These are phyloP conservation scores for Penicillium sp. DNA, from an alignment of 2,329 filamentous ascomycete species.

Conservation along the genomic window DNA sequence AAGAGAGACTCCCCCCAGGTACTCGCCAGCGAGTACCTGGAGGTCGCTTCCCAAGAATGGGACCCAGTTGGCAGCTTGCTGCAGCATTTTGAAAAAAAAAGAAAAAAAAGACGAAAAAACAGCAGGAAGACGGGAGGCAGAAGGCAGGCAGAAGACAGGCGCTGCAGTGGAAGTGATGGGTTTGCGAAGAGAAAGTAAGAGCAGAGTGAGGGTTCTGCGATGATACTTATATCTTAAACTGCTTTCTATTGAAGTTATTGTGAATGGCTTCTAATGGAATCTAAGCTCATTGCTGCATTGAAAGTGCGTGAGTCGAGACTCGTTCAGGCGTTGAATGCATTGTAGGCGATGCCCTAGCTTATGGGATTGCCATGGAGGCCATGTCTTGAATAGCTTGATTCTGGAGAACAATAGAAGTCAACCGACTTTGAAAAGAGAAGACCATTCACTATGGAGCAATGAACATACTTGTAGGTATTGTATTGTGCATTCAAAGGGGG, in stretches of 20 bases:
- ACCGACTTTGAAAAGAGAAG: no score
- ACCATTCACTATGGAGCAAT: no score
- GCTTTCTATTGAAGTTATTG: neutral
- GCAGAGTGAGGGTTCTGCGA: neutral
- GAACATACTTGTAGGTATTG: no score
- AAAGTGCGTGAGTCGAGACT: no score
- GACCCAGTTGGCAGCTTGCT: neutral
- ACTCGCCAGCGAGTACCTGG: conserved; percentile 6
- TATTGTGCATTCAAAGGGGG: no score
- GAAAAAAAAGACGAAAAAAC: neutral
- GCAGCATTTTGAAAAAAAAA: neutral
- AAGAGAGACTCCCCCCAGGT: neutral
- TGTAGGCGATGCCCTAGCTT: no score
- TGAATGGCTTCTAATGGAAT: neutral
- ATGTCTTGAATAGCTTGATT: no score
- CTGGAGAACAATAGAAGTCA: no score
- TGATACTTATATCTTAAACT: neutral
- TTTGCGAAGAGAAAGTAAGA: neutral
- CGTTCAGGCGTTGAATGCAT: no score
- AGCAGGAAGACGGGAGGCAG: neutral
- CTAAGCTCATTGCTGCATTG: neutral
- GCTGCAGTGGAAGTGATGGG: no score
- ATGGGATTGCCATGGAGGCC: no score
- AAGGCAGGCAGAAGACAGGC: neutral
- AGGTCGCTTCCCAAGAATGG: conserved; percentile 3